Conservation (phyloP, 257 asterid species). For the Marsdenia floribunda region DNA sequence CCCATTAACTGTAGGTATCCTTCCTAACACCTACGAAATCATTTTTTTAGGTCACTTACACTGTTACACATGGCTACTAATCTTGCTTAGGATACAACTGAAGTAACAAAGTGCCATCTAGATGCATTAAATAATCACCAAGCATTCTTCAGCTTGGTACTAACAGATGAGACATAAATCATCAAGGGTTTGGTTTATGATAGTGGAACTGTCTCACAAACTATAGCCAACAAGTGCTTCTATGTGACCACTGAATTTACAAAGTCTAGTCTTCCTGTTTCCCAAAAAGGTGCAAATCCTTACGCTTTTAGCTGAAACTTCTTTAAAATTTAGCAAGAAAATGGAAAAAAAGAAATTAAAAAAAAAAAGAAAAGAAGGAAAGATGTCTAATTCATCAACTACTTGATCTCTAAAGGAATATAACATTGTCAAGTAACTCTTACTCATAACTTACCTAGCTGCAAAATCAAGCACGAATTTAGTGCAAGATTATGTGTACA, state of each 20-base stretch:
- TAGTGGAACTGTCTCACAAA: not conserved
- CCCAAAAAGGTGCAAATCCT: not conserved
- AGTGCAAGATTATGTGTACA: not conserved
- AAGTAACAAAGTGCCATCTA: not conserved
- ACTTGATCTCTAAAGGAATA: not conserved
- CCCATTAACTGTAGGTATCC: constrained; percentile 3
- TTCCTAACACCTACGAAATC: not conserved
- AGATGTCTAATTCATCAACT: not conserved
- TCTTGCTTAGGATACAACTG: not conserved
- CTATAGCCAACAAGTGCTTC: not conserved
- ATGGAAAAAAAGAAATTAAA: too few relatives aligned
- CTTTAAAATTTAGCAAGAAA: not conserved
- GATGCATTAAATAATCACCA: not conserved
- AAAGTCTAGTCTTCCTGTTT: not conserved
- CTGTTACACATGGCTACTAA: not conserved
- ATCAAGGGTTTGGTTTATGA: not conserved
- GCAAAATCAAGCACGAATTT: not conserved
- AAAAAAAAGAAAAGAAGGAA: not conserved
- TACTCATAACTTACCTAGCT: constrained; percentile 1
- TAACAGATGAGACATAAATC: not conserved
- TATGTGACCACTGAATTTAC: not conserved
- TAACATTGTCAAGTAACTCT: not conserved
- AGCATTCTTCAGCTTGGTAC: not conserved
- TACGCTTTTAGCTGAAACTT: not conserved
- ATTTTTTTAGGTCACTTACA: not conserved